phyloP scores from a whole-genome alignment of 164 flowering plant species.

The Annona squamosa region DNA sequence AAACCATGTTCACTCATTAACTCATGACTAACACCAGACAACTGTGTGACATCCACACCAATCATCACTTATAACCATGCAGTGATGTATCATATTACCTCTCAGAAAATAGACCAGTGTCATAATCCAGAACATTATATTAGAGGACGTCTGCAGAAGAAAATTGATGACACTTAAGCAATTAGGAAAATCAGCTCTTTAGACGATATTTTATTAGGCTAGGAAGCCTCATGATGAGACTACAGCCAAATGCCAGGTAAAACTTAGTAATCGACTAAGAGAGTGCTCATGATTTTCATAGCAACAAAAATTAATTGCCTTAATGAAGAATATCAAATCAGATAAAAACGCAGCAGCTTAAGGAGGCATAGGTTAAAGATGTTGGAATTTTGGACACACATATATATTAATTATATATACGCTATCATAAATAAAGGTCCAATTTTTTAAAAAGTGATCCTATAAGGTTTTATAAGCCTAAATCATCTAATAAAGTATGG shows the following conservation, averaged over 20 bases:
- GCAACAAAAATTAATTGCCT: not conserved
- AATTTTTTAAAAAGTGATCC: too few relatives aligned
- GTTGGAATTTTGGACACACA: not conserved
- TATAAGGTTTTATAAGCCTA: too few relatives aligned
- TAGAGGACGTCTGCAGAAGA: not conserved
- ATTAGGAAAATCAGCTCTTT: too few relatives aligned
- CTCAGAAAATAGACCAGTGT: not conserved
- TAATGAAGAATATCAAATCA: not conserved
- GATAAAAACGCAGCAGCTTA: not conserved
- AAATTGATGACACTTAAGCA: not conserved
- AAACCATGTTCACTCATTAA: too few relatives aligned
- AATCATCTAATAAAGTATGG: too few relatives aligned
- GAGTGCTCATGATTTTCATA: not conserved
- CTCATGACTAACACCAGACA: not conserved
- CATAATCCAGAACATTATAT: too few relatives aligned
- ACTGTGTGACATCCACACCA: not conserved
- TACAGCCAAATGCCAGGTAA: not conserved
- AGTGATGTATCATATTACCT: not conserved
- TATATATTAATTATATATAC: too few relatives aligned
- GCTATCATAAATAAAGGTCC: too few relatives aligned
- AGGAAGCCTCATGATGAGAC: too few relatives aligned
- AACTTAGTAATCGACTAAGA: not conserved
- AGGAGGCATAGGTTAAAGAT: not conserved
- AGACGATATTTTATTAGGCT: too few relatives aligned
- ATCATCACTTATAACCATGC: not conserved